These are phyloP conservation scores for Maudiozyma humilis DNA, from an alignment of 1,139 yeast genomes.

Conservation along the genomic window DNA sequence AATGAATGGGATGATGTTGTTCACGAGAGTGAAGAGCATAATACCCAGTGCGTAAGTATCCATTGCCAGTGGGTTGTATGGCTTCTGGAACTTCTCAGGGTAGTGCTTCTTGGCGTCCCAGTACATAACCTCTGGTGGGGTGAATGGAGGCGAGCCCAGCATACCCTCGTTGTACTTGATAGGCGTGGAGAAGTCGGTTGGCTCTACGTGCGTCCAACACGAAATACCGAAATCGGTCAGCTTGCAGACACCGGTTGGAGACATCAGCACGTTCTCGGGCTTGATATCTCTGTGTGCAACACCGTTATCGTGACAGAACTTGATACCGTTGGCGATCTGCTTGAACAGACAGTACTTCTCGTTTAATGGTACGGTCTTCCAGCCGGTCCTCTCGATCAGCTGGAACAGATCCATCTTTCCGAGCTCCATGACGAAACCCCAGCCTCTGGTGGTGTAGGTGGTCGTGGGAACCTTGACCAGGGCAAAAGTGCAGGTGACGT, in stretches of 20 bases:
- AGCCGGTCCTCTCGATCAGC: conserved; percentile 42
- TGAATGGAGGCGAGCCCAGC: conserved; percentile 76
- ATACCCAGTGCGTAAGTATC: conserved; percentile 72
- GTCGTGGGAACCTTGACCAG: conserved; percentile 53
- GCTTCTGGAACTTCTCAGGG: conserved; percentile 29
- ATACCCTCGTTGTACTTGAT: conserved; percentile 38
- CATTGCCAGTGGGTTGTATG: conserved; percentile 60
- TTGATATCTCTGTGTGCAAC: conserved; percentile 89
- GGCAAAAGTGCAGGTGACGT: conserved; percentile 50
- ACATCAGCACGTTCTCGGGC: conserved; percentile 78
- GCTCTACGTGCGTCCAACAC: conserved; percentile 52
- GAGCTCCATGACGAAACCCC: conserved; percentile 68
- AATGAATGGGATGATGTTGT: conserved; percentile 54
- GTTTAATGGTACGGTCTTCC: conserved; percentile 43
- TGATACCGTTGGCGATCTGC: conserved; percentile 47
- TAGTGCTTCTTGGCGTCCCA: conserved; percentile 34
- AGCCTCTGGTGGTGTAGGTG: conserved; percentile 50
- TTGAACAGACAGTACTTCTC: conserved; percentile 47
- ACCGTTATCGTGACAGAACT: conserved; percentile 67
- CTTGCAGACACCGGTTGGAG: conserved; percentile 50
- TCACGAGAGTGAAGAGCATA: conserved; percentile 50
- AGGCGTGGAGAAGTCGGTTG: conserved; percentile 45
- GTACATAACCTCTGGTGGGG: conserved; percentile 67
- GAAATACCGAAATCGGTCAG: conserved; percentile 74
- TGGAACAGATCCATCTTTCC: conserved; percentile 66